Evolutionary conservation across 805 yeast species (phyloP), one percentile per base, ranked within the genome.

Genomic region (Ogataea pilisensis): DNA sequence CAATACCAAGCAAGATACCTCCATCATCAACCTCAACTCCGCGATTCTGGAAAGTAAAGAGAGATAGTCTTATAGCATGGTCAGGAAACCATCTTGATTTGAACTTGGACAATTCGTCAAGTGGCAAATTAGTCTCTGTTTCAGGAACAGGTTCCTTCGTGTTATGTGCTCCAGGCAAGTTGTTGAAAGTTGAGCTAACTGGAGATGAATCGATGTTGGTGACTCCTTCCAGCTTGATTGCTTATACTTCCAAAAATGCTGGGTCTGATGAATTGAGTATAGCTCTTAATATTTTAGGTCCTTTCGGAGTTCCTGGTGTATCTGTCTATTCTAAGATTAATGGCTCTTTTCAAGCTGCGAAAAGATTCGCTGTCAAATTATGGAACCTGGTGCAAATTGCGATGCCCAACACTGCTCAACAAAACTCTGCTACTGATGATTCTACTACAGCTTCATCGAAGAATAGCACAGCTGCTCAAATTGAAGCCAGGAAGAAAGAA

Each of bases 51-150:
- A 51, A 51, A 6, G 56, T 73, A 14, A 64, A 59, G 25, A 63
- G 63, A 35, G 57, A 61, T 12, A 57, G 57, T 38, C 44, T 74
- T 9, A 58, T 73, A 11, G 75, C 77, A 5, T 74, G 78, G 78
- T 59, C 72, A 1, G 78, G 76, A 1, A 65, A 60, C 36, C 53
- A 59, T 34, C 46, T 70, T 17, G 46, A 58, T 24, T 28, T 57
- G 22, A 37, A 35, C 4, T 17, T 41, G 12, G 34, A 43, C 1
- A 31, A 30, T 1, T 40, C 31, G n/a, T 24, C 29, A 5, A 29
- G 39, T 16, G 37, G 43, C 1, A 48, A 49, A 19, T 27, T 52
- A 5, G 41, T 50, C 9, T 41, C 41, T 3, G 39, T 51, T 18
- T 32, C 37, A 8, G 77, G 77, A 1, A 59, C 59, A 16, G 78